phyloP scores from a whole-genome alignment of 441 rosid genomes.

The Gossypium gossypioides region DNA sequence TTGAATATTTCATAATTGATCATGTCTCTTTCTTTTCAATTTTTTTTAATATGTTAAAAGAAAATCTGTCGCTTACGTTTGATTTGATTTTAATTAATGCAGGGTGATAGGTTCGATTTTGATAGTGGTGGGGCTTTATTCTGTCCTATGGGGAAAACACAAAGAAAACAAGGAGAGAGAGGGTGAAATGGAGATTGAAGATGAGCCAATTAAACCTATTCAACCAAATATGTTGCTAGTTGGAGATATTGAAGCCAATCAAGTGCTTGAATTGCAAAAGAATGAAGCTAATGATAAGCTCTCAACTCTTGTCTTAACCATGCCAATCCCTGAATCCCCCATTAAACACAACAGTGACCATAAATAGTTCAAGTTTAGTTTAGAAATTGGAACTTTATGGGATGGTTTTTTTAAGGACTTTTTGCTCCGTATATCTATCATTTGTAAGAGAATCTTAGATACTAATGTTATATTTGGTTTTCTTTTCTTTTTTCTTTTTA shows the following conservation, averaged over 20 bases:
- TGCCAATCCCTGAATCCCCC: slow-evolving; percentile 22
- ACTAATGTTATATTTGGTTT: not conserved
- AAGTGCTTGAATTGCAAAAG: slow-evolving; percentile 21
- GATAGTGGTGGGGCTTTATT: slow-evolving; percentile 56
- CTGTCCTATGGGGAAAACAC: slow-evolving; percentile 75
- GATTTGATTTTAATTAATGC: slow-evolving; percentile 10
- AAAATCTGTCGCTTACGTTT: not conserved
- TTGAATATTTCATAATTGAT: not conserved
- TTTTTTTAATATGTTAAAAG: not conserved
- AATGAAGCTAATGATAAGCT: slow-evolving; percentile 24
- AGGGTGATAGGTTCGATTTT: slow-evolving; percentile 51
- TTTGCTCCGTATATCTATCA: not conserved
- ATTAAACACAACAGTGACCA: slow-evolving; percentile 17
- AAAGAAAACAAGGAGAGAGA: slow-evolving; percentile 35
- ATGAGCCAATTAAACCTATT: slow-evolving; percentile 32
- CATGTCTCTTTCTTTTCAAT: not conserved
- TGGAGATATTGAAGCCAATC: slow-evolving; percentile 40
- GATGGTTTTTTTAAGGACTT: slow-evolving; percentile 5
- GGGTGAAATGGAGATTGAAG: slow-evolving; percentile 20
- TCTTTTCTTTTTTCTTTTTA: not conserved
- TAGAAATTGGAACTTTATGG: not conserved
- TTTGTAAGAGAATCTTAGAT: not conserved
- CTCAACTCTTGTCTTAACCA: slow-evolving; percentile 19
- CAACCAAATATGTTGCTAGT: slow-evolving; percentile 14
- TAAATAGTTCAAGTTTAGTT: not conserved